Percentiles rank a stretch among this genome's conserved stretches.
Evolutionary conservation across 768 basidiomycete species (phyloP).

Genomic region (Russula earlei): DNA sequence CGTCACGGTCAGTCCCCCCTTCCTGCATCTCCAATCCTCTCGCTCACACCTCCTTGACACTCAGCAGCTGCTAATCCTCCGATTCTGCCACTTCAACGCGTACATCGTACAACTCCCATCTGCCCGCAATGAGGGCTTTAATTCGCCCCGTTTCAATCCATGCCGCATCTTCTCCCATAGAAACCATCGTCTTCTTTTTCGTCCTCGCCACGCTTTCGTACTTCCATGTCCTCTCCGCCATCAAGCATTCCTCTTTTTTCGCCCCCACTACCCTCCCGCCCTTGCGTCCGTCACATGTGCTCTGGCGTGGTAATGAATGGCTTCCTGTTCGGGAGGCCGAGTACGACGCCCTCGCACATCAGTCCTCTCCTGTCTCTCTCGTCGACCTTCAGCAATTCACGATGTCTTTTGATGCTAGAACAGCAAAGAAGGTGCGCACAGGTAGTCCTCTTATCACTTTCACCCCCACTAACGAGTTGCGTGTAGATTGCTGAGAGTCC

Average conservation of each 20-base stretch:
- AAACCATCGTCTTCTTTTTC: slow-evolving; percentile 85
- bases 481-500: slow-evolving; percentile 14
- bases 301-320: slow-evolving; percentile 52
- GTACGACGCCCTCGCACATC: slow-evolving; percentile 26
- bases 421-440: slow-evolving; percentile 28
- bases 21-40: not conserved
- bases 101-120: not conserved
- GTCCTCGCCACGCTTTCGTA: slow-evolving; percentile 88
- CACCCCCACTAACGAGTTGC: not conserved
- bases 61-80: slow-evolving; percentile 8
- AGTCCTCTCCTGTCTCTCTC: slow-evolving; percentile 26
- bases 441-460: not conserved
- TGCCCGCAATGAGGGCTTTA: slow-evolving; percentile 43
- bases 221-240: slow-evolving; percentile 84
- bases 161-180: slow-evolving; percentile 70
- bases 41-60: not conserved
- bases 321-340: slow-evolving; percentile 45
- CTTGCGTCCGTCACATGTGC: slow-evolving; percentile 47
- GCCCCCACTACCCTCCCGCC: slow-evolving; percentile 41
- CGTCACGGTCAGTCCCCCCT: not conserved
- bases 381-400: slow-evolving; percentile 72
- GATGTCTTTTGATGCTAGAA: slow-evolving; percentile 40
- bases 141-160: slow-evolving; percentile 62
- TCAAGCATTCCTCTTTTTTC: slow-evolving; percentile 82
- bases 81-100: not conserved